phyloP scores from a whole-genome alignment of 345 rosid species.

The Eutrema yunnanense region DNA sequence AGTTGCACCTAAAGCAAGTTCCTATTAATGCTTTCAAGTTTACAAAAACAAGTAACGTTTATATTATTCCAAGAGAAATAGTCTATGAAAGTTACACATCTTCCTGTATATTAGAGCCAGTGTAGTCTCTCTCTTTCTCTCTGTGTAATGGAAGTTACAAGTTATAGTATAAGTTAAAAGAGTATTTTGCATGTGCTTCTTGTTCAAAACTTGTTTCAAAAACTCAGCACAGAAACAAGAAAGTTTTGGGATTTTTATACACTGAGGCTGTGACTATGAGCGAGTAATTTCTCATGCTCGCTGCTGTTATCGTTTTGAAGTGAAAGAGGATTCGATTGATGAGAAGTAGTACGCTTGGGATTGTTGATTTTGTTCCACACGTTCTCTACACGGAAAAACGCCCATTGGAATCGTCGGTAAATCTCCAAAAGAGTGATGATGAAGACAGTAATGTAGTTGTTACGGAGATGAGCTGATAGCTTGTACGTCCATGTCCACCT shows the following conservation, averaged over 20 bases:
- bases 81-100: conserved; percentile 10
- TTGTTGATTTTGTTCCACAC: conserved; percentile 76
- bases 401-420: conserved; percentile 86
- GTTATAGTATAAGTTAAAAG: background rate
- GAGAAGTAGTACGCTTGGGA: conserved; percentile 43
- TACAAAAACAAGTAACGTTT: background rate
- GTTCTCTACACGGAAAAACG: conserved; percentile 88
- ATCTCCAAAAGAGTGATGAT: conserved; percentile 77
- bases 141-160: conserved; percentile 4
- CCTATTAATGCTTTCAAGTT: background rate
- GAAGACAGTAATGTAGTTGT: conserved; percentile 80
- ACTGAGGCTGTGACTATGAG: conserved; percentile 37
- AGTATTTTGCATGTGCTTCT: background rate
- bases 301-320: conserved; percentile 25
- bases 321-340: conserved; percentile 18
- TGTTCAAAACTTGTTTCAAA: conserved; percentile 14
- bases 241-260: conserved; percentile 31
- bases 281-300: conserved; percentile 61
- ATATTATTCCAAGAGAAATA: background rate
- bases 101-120: conserved; percentile 2
- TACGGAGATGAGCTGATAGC: conserved; percentile 91
- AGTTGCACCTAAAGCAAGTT: conserved; percentile 24
- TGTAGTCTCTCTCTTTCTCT: background rate
- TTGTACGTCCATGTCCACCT: conserved; percentile 98
- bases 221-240: conserved; percentile 1